A percentile compares a stretch with the other conserved stretches of the same genome.
Evolutionary conservation across 2,329 filamentous ascomycete species (phyloP).

Genomic region (Colletotrichum trifolii): DNA sequence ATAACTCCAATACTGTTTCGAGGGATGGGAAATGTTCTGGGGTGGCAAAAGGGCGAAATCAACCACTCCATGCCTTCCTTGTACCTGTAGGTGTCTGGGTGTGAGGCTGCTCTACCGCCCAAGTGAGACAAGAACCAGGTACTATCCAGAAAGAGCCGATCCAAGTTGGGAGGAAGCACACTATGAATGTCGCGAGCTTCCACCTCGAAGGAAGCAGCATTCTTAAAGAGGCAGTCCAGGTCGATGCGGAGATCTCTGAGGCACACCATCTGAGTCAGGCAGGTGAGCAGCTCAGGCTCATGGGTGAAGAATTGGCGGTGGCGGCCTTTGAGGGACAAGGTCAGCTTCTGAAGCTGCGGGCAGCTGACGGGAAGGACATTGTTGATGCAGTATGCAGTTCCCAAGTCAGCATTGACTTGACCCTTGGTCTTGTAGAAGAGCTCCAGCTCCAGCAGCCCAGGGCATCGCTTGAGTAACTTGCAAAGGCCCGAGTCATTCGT

Average conservation of each 20-base stretch:
- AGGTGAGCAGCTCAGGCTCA: neutral
- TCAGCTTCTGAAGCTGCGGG: slow-evolving; percentile 8
- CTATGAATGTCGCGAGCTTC: neutral
- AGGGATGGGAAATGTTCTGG: no score
- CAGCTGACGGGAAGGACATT: slow-evolving; percentile 16
- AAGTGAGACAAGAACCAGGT: neutral
- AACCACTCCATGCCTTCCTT: slow-evolving; percentile 7
- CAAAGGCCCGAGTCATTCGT: slow-evolving; percentile 3
- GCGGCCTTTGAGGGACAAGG: slow-evolving; percentile 2
- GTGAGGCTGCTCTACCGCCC: neutral
- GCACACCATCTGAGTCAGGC: slow-evolving; percentile 18
- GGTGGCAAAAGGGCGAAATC: slow-evolving; percentile 2
- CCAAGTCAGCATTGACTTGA: neutral
- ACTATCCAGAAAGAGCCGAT: slow-evolving; percentile 21
- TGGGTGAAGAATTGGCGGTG: slow-evolving; percentile 3
- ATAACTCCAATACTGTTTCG: no score
- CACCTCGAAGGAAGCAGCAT: neutral
- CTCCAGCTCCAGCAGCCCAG: slow-evolving; percentile 3
- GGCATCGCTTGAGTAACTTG: slow-evolving; percentile 21
- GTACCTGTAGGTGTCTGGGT: slow-evolving; percentile 12
- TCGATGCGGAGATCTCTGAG: slow-evolving; percentile 25
- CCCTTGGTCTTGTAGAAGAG: neutral
- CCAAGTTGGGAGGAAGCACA: slow-evolving; percentile 7
- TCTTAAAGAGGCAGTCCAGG: slow-evolving; percentile 7
- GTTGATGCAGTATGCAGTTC: neutral